Evolutionary conservation across 1,139 yeast genomes (phyloP), one percentile per base, ranked within the genome.

Genomic region (Saccharomyces pastorianus): DNA sequence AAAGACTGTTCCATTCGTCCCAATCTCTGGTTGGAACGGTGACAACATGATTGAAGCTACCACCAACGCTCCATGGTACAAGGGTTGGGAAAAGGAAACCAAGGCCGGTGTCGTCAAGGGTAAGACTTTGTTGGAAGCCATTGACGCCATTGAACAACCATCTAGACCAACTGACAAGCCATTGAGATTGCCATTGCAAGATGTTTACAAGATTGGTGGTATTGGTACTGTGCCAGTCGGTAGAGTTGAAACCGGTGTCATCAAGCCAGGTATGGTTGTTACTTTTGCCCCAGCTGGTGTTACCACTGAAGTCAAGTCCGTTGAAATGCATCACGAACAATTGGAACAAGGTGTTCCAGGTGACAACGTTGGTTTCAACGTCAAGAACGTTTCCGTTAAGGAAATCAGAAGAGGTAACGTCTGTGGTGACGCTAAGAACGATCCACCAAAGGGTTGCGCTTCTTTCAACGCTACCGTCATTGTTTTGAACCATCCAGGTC

Each of bases 331-430:
- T 79, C 95, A 86, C 86, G 93, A 86, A 80, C 86, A 82, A 76
- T 83, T 86, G 75, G 76, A 76, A 66, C 85, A 84, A 78, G 95
- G 93, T 85, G 73, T 82, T 61, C 95, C 95, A 81, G 95, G 95
- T 85, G 95, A 87, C 88, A 87, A 87, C 75, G 95, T 86, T 73
- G 95, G 95, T 74, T 87, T 86, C 93, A 86, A 86, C 85, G 91
- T 86, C 76, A 87, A 86, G 90, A 86, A 86, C 81, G 95, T 86
- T 73, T 87, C 95, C 77, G 93, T 87, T 69, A 86, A 86, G 86
- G 95, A 86, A 74, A 86, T 86, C 74, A 86, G 93, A 80, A 88
- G 95, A 83, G 95, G 95, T 82, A 86, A 87, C 88, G 95, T 86
- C 71, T 81, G 88, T 79, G 95, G 95, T 85, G 95, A 87, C 87